Evolutionary conservation across 768 basidiomycete genomes (phyloP), one percentile per base, ranked within the genome.

Genomic region (Xerocomellus chrysenteron): DNA sequence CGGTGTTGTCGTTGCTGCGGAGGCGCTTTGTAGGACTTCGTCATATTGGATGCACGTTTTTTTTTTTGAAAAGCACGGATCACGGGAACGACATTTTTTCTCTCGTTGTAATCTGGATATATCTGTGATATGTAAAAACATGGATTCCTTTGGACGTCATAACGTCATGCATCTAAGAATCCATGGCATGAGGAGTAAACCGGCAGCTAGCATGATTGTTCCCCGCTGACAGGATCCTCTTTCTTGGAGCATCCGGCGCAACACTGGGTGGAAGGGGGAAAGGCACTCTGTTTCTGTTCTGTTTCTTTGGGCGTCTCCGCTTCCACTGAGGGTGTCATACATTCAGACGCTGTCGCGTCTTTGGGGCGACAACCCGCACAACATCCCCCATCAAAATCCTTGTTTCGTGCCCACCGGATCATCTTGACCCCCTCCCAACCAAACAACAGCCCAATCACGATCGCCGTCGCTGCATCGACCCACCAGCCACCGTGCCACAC

Each of bases 401-500:
- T 54, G 52, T 66, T 59, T 24, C 64, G 62, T 10, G 69, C 76
- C 77, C 77, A 78, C 46, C 67, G 61, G 13, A 76, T 51, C 76
- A 79, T 75, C 58, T 79, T 78, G 40, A 65, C 16, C 2, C 78
- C 79, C 47, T 80, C 79, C 75, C 77, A 75, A 11, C 72, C 76
- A 52, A 80, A 80, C 45, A 80, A 59, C 9, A 77, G 4, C 3
- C 71, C 73, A 33, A 80, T 67, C 12, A 73, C 50, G 26, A 80
- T 69, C 2, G 77, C 69, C 11, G 79, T 79, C n/a, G 72, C 73
- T 19, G 74, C 63, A 53, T 80, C 80, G 14, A 78, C 65, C 79
- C 80, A 80, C 80, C 79, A 80, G 0, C 78, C 80, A 19, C 75
- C 73, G 6, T 63, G 54, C 79, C 79, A 78, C 5, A 73, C 57